phyloP scores from a whole-genome alignment of 83 land plant species.

The Thuja plicata region DNA sequence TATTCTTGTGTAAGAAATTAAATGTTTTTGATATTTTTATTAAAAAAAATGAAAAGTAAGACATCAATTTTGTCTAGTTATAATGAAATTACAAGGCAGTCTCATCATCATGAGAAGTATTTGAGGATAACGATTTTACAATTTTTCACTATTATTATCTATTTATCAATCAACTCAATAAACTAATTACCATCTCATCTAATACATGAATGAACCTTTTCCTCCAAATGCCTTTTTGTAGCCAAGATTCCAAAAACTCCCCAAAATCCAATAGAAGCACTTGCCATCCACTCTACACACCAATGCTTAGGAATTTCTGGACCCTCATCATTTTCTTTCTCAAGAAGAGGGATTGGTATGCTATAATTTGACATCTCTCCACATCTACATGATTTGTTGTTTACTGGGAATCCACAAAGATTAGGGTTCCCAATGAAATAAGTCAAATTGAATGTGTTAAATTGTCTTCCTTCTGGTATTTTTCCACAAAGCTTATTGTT shows the following conservation, averaged over 20 bases:
- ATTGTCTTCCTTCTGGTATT: background rate
- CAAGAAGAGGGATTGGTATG: background rate
- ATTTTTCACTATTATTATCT: too few relatives aligned
- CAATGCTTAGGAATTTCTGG: background rate
- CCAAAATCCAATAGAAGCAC: background rate
- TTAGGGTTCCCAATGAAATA: background rate
- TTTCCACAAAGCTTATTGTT: conserved; percentile 1
- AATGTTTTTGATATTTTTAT: too few relatives aligned
- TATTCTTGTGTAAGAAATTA: too few relatives aligned
- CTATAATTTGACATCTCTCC: background rate
- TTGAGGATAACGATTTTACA: background rate
- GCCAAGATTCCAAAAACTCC: background rate
- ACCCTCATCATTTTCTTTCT: background rate
- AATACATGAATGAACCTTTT: background rate
- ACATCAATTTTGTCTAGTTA: too few relatives aligned
- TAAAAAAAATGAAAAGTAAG: too few relatives aligned
- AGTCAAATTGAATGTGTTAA: background rate
- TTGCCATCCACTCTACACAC: background rate
- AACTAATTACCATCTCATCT: background rate
- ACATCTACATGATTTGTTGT: background rate
- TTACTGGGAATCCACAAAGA: background rate
- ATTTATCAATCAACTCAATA: too few relatives aligned
- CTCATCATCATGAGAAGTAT: too few relatives aligned
- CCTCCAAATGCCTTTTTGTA: background rate
- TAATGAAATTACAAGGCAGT: too few relatives aligned